Base-by-base conservation (phyloP, 2,329 filamentous ascomycete genomes). In the Dothideomycetes sp. region DNA sequence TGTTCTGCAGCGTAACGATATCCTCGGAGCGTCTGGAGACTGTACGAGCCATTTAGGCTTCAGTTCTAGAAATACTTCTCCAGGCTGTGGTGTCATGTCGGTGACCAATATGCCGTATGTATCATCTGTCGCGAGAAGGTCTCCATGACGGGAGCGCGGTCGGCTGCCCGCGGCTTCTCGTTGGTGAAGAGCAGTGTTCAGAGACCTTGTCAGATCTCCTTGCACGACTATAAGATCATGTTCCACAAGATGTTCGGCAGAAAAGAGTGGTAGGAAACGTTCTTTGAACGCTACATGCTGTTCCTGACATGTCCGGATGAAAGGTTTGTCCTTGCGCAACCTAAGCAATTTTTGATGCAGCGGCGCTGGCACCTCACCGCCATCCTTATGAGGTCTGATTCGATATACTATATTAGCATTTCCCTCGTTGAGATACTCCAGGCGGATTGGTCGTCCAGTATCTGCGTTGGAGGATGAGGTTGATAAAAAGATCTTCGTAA, bases 21-120 rank as follows among this genome's bases (percentile, higher is more conserved):
- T 40, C 3, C 34, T 8, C 1, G 65, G 64, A 4, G 66, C 66
- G 38, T 60, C 60, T 2, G 64, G 64, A 4, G 65, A 68, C 40
- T 68, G 66, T 5, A 50, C 42, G 2, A 70, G 55, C 66, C 66
- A 70, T 41, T 70, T 70, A 0, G 66, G 65, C 43, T 70, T 70
- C 40, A 68, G 51, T 44, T 70, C 63, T 8, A 60, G 35, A 9
- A 55, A 40, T 1, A 48, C 40, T n/a, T 58, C 52, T 24, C 46
- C 48, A 7, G 35, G 32, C 12, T 33, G 27, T 4, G 54, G 46
- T 5, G 52, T 55, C 57, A 61, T 60, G 45, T 60, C 54, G 10
- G 55, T 58, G 14, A 61, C 45, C 7, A 62, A 48, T 11, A 59
- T 40, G 22, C 52, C 58, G 34, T 49, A 45, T 7, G 41, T 42